Evolutionary conservation across 179 eudicot genomes (phyloP), one percentile per base, ranked within the genome.

Genomic region (Patellifolia procumbens): DNA sequence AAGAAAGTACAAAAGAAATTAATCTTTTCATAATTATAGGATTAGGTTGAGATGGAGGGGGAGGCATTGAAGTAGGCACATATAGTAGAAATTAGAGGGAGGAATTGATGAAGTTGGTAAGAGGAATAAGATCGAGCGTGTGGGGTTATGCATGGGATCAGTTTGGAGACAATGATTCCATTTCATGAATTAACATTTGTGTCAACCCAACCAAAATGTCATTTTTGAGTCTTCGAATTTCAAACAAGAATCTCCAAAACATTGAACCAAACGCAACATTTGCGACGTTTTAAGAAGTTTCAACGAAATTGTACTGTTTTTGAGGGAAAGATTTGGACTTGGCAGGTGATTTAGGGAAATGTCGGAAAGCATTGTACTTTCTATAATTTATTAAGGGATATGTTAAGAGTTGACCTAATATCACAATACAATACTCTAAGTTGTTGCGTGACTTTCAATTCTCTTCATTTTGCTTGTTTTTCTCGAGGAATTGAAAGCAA

Each of bases 341-440:
- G 76, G 55, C 71, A 58, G 69, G 29, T 45, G 59, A 61, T 61
- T 45, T 77, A 59, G 60, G 72, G 48, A 59, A 22, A n/a, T 68
- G 74, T 77, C 74, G 74, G 74, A 77, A 77, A 68, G 60, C 60
- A 59, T 43, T 46, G 35, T 48, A 68, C 73, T 67, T n/a, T 12
- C 7, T n/a, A n/a, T n/a, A n/a, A 45, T 19, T 55, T 43, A 68
- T n/a, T n/a, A 28, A 34, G 73, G 65, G 20, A 31, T 17, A 48
- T 68, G 64, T 53, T 67, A 35, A 37, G 55, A 17, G 65, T 76
- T 76, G 72, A 76, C 65, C 73, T 32, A 51, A 49, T n/a, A n/a
- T n/a, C n/a, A n/a, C 63, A 48, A 46, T 7, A 42, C 56, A 29
- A 10, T 65, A 42, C 7, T 66, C 17, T 66, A 22, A 9, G 19